phyloP scores from a whole-genome alignment of 306 rosid genomes.

The Prunus mira region DNA sequence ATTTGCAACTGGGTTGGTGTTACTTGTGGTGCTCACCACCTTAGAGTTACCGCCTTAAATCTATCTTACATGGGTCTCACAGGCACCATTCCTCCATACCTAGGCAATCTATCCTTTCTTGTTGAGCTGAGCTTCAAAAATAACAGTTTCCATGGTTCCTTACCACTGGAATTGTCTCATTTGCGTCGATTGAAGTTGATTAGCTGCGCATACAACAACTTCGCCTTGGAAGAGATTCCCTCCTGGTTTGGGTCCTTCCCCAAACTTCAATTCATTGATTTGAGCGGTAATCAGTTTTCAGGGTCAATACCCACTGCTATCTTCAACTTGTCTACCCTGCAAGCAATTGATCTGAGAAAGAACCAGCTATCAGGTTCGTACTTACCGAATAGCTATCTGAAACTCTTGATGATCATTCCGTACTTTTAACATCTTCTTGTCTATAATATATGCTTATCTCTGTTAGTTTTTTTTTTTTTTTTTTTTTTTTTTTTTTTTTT shows the following conservation, averaged over 20 bases:
- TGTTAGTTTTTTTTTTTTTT: too few species aligned
- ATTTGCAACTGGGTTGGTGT: slow-evolving; percentile 29
- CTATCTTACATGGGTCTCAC: slow-evolving; percentile 5
- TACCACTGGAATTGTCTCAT: slow-evolving; percentile 1
- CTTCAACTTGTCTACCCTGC: too few species aligned
- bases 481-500: too few species aligned
- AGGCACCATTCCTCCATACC: slow-evolving; percentile 13
- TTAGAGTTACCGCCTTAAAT: slow-evolving; percentile 1
- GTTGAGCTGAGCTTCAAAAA: not conserved
- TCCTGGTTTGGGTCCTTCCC: slow-evolving; percentile 7
- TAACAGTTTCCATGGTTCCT: slow-evolving; percentile 9
- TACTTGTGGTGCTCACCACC: not conserved
- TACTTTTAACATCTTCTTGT: too few species aligned
- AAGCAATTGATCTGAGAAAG: too few species aligned
- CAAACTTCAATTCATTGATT: not conserved
- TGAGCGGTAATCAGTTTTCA: too few species aligned
- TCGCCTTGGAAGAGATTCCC: too few species aligned
- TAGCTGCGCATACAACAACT: not conserved
- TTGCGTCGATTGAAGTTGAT: slow-evolving; percentile 2
- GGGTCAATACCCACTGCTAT: too few species aligned
- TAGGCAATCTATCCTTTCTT: slow-evolving; percentile 23
- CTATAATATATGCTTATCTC: too few species aligned
- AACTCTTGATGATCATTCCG: too few species aligned
- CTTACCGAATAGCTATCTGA: too few species aligned
- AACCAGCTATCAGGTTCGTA: too few species aligned